phyloP scores from a whole-genome alignment of 176 grass and related monocot genomes.

The Carex pumila region DNA sequence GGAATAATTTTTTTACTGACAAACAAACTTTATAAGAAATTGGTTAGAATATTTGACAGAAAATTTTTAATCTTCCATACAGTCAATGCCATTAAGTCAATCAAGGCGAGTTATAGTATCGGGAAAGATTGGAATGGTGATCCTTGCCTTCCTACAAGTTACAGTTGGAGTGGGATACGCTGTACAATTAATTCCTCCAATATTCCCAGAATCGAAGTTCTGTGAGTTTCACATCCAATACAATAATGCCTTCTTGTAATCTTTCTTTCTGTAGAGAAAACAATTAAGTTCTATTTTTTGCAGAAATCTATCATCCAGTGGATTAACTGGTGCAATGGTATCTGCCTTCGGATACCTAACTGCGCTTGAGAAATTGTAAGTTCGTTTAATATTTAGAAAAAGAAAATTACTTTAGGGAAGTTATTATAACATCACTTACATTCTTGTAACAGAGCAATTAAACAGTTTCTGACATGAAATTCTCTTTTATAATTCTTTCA shows the following conservation, averaged over 20 bases:
- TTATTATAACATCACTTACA: not conserved
- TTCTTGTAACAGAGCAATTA: not conserved
- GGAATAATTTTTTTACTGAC: not conserved
- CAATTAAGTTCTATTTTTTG: not conserved
- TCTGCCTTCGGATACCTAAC: slow-evolving; percentile 6
- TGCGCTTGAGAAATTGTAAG: slow-evolving; percentile 10
- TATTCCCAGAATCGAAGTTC: not conserved
- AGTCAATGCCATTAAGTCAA: slow-evolving; percentile 19
- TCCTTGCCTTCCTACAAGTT: slow-evolving; percentile 1
- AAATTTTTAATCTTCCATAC: not conserved
- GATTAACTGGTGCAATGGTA: slow-evolving; percentile 20
- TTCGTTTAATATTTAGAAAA: not conserved
- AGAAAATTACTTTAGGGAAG: not conserved
- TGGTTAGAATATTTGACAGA: not conserved
- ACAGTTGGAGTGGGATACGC: not conserved
- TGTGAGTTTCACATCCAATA: not conserved
- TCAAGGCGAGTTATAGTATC: not conserved
- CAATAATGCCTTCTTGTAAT: no score
- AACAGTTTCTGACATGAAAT: not conserved
- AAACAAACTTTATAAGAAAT: not conserved
- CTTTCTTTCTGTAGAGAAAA: no score
- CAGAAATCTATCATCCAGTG: slow-evolving; percentile 32
- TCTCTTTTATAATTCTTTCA: not conserved
- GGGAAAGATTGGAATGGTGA: slow-evolving; percentile 15
- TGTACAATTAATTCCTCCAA: not conserved